These are phyloP conservation scores for Cercophora sp. DNA, from an alignment of 495 filamentous ascomycete genomes.

Conservation along the genomic window DNA sequence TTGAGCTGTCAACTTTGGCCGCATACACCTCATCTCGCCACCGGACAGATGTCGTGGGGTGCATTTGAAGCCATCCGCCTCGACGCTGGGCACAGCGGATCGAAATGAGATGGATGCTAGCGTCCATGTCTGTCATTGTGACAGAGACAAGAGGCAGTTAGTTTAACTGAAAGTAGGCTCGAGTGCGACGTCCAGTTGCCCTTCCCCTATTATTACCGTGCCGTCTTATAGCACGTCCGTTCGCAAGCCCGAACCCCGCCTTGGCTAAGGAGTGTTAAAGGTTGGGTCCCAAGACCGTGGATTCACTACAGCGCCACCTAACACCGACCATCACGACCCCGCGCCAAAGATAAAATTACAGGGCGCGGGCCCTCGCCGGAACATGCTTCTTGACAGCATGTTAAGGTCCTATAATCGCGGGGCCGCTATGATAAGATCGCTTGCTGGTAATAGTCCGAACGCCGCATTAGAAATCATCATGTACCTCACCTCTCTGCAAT, in stretches of 20 bases:
- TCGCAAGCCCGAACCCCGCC: conserved; percentile 2
- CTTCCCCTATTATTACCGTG: conserved; percentile 1
- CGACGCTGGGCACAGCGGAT: neutral
- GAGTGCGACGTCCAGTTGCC: neutral
- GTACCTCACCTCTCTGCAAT: too few species aligned
- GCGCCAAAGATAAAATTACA: conserved; percentile 12
- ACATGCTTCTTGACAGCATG: conserved; percentile 2
- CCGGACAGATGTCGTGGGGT: too few species aligned
- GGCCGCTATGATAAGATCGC: conserved; percentile 15
- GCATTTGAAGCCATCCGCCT: neutral
- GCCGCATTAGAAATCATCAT: too few species aligned
- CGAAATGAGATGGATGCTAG: conserved; percentile 1
- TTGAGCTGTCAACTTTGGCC: neutral
- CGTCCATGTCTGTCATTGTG: neutral
- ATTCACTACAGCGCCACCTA: conserved; percentile 4
- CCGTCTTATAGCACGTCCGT: conserved; percentile 2
- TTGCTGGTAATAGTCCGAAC: conserved; percentile 13
- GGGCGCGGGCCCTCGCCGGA: conserved; percentile 6
- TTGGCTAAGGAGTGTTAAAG: conserved; percentile 14
- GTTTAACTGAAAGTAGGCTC: neutral
- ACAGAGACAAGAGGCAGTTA: neutral
- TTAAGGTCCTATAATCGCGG: conserved; percentile 18
- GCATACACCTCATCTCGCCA: too few species aligned
- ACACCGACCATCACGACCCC: conserved; percentile 17
- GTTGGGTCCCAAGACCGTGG: conserved; percentile 9